A percentile compares a stretch with the other conserved stretches of the same genome.
Evolutionary conservation across 2,329 filamentous ascomycete genomes (phyloP).

Genomic region (Tolypocladium album): DNA sequence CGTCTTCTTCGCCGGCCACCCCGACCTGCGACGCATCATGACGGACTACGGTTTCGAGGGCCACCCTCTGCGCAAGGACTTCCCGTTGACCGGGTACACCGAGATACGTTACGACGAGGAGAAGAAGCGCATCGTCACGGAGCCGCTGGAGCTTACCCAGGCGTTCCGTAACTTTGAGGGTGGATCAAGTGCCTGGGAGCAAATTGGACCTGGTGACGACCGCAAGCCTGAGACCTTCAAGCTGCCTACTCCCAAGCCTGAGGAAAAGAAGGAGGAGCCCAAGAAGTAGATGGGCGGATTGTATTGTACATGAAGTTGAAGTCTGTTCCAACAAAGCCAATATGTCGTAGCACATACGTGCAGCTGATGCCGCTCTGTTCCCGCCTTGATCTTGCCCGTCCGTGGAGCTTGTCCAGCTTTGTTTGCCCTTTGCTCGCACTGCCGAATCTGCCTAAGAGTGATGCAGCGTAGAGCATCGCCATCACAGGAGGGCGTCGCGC

Average conservation of each 20-base stretch:
- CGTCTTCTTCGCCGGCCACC: slow-evolving; percentile 92
- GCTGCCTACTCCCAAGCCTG: slow-evolving; percentile 88
- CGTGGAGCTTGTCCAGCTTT: background rate
- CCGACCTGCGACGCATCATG: slow-evolving; percentile 94
- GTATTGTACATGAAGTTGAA: slow-evolving; percentile 5
- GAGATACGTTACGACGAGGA: slow-evolving; percentile 98
- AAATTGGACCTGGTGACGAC: slow-evolving; percentile 58
- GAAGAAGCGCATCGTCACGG: slow-evolving; percentile 98
- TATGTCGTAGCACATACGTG: background rate
- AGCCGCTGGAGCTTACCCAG: slow-evolving; percentile 94
- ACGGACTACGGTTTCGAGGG: slow-evolving; percentile 99
- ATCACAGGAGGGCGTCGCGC: background rate
- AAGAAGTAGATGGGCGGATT: slow-evolving; percentile 62
- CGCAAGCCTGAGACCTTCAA: slow-evolving; percentile 83
- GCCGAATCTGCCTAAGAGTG: background rate
- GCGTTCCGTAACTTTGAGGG: slow-evolving; percentile 98
- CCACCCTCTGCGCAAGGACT: slow-evolving; percentile 94
- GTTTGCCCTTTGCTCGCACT: background rate
- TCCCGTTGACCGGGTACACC: slow-evolving; percentile 94
- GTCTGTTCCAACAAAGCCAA: background rate
- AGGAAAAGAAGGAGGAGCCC: slow-evolving; percentile 79
- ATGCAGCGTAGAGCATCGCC: background rate
- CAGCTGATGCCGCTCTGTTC: background rate
- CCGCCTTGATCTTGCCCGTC: background rate
- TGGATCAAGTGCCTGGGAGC: slow-evolving; percentile 62